Base-by-base conservation (phyloP, 768 basidiomycete species). In the Phaeotremella fagi region DNA sequence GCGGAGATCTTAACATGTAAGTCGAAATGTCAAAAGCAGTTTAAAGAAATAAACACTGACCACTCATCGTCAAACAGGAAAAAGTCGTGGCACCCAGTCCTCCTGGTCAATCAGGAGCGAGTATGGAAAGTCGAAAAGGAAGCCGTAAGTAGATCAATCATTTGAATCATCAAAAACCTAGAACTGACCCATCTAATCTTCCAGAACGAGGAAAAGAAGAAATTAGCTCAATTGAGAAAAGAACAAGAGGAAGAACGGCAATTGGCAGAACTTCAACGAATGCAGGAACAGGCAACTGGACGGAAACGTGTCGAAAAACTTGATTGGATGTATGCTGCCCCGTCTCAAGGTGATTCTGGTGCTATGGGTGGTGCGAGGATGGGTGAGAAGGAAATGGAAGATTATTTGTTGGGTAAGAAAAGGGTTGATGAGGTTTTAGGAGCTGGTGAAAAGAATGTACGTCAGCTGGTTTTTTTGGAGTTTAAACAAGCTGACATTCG, bases 311-410 rank as follows among this genome's bases (percentile, higher is more conserved):
- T 86, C 47, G 92, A 97, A 76, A 90, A 90, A 71, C 74, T 99
- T 45, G 95, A 99, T 73, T 99, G 95, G 95, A 94, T 99, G 90
- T 99, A 98, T 77, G 79, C 94, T n/a, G 95, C 94, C 1, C 95
- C 95, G 3, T 89, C 90, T 0, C 85, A 86, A 3, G 92, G 92
- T n/a, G 85, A 80, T 56, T 85, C 78, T 48, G 91, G 90, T 69
- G 73, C 86, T 12, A 44, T 74, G 9, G 72, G 72, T 23, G 71
- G 71, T 2, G 61, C 61, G 28, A 66, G 57, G 51, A 51, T 74
- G 1, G 64, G 68, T 23, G 70, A 74, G 27, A 94, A 90, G 63
- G 94, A 98, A 57, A 75, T 98, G 61, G 95, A 99, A 77, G 90
- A 92, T 64, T 99, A 99, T 73, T 77, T 99, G 1, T 80, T 99